Base-by-base conservation (phyloP, 257 asterid genomes). In the Solanum etuberosum region DNA sequence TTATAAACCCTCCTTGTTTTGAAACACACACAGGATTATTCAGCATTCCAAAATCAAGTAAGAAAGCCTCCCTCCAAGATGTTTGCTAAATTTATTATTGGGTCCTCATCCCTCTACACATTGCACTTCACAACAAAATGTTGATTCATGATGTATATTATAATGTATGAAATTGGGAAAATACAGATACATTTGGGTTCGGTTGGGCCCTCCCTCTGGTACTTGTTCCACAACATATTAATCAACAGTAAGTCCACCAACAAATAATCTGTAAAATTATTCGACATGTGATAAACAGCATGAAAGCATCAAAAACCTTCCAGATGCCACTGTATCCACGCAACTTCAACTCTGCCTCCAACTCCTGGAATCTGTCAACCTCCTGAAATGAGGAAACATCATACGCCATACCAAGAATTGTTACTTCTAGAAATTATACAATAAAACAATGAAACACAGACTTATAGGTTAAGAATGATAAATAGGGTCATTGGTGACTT, bases 281-380 rank as follows among this genome's bases (percentile, higher is more conserved):
- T 80, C 32, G 16, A 29, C 16, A 80, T 27, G 83, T 27, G 84
- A 83, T 85, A 86, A 85, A 90, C 86, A 83, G 85, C 70, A 88
- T 86, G 71, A 74, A 87, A 81, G 61, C 20, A 85, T 54, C 76
- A 83, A 59, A 87, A 89, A 97, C 99, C 99, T 95, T 95, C 99
- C 98, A 97, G 89, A 97, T 93, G 91, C 99, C 99, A 91, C 15
- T 91, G 92, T 97, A 97, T 85, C 98, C 99, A 37, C 92, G 95
- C 83, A 89, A 93, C 87, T 87, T 93, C 89, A 97, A 84, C 87
- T 94, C 98, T 87, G 91, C 93, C 93, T 91, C 94, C 67, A 97
- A 81, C 90, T 97, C 99, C 85, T 92, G 94, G 86, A 97, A 97
- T 91, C 94, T 94, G 90, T 97, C 99, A 86, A 97, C 98, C 93